These are phyloP conservation scores for Deinandra increscens DNA, from an alignment of 129 eudicot species.

Conservation along the genomic window DNA sequence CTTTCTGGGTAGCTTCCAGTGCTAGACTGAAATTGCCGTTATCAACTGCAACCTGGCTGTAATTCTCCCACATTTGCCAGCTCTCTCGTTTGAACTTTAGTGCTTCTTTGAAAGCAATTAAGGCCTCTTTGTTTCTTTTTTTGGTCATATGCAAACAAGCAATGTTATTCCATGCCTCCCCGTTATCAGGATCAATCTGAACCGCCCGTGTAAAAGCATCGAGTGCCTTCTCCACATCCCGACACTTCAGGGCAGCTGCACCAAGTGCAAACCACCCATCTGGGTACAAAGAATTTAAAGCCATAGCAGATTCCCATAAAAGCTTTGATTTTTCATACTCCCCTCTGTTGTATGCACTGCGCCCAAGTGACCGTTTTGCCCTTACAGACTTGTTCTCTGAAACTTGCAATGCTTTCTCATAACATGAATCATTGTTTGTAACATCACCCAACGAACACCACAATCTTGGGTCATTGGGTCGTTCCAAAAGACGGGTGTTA, in stretches of 20 bases:
- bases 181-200: conserved; percentile 93
- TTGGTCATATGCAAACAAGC: conserved; percentile 90
- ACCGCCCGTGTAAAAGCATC: conserved; percentile 87
- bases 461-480: conserved; percentile 75
- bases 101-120: conserved; percentile 90
- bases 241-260: conserved; percentile 80
- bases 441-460: conserved; percentile 98
- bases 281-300: conserved; percentile 75
- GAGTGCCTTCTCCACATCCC: conserved; percentile 74
- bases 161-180: conserved; percentile 97
- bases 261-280: conserved; percentile 99
- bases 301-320: conserved; percentile 95
- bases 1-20: conserved; percentile 67
- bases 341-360: conserved; percentile 79
- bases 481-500: conserved; percentile 57
- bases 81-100: conserved; percentile 82
- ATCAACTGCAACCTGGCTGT: conserved; percentile 79
- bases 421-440: conserved; percentile 70
- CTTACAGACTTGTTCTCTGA: conserved; percentile 74
- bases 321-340: conserved; percentile 64
- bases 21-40: conserved; percentile 73
- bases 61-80: conserved; percentile 99
- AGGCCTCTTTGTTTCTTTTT: conserved; percentile 68
- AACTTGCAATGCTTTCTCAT: conserved; percentile 80
- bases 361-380: conserved; percentile 91